phyloP scores from a whole-genome alignment of 2,329 filamentous ascomycete genomes.

The Pseudogymnoascus sp. region DNA sequence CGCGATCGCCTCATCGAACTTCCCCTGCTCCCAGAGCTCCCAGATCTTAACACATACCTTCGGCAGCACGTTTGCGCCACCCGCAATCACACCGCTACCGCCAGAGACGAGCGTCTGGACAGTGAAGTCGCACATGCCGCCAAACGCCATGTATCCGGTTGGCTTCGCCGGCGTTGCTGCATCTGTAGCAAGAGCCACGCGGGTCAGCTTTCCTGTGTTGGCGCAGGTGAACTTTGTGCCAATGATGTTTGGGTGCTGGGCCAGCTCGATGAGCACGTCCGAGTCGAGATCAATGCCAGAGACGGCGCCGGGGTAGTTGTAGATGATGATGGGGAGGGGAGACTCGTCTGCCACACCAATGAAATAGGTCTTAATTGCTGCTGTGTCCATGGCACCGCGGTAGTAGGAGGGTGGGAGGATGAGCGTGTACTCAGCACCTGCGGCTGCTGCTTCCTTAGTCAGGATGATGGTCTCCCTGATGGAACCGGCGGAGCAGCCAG shows the following conservation, averaged over 20 bases:
- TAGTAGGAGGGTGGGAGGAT: slow-evolving; percentile 80
- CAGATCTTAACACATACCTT: slow-evolving; percentile 74
- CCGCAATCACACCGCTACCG: slow-evolving; percentile 77
- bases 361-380: slow-evolving; percentile 65
- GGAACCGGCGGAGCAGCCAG: slow-evolving; percentile 74
- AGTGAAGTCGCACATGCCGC: slow-evolving; percentile 82
- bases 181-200: slow-evolving; percentile 65
- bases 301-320: slow-evolving; percentile 87
- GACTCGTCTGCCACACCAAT: slow-evolving; percentile 61
- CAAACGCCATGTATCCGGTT: slow-evolving; percentile 75
- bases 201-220: slow-evolving; percentile 81
- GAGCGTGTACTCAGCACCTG: slow-evolving; percentile 73
- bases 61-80: slow-evolving; percentile 77
- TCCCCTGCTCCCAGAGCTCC: slow-evolving; percentile 66
- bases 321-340: slow-evolving; percentile 72
- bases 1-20: slow-evolving; percentile 65
- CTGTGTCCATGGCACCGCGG: slow-evolving; percentile 62
- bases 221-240: slow-evolving; percentile 91
- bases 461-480: slow-evolving; percentile 74
- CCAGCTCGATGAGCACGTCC: slow-evolving; percentile 73
- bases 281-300: slow-evolving; percentile 85
- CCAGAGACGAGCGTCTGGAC: slow-evolving; percentile 72
- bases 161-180: slow-evolving; percentile 57
- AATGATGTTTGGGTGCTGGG: slow-evolving; percentile 73
- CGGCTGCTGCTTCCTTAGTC: slow-evolving; percentile 56